A percentile compares a stretch with the other conserved stretches of the same genome.
These are phyloP conservation scores for Colletotrichum viniferum DNA, from an alignment of 2,329 filamentous ascomycete genomes.

Conservation along the genomic window DNA sequence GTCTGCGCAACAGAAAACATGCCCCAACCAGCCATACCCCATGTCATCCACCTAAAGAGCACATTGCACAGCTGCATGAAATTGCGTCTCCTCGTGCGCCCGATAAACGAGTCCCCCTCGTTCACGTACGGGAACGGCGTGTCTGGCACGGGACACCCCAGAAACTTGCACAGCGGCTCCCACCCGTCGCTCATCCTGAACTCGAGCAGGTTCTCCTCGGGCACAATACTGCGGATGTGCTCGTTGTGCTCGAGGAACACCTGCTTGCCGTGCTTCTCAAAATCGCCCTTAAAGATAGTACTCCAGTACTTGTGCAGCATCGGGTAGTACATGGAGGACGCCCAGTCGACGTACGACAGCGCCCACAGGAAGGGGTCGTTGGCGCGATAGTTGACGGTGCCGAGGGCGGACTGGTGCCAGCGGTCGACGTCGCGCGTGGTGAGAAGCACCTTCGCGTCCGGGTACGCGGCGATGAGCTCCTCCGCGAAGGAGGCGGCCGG, in stretches of 20 bases:
- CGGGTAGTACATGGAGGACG: constrained; percentile 69
- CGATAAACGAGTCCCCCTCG: constrained; percentile 22
- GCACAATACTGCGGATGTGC: not conserved
- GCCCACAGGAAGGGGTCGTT: constrained; percentile 17
- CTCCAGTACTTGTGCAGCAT: constrained; percentile 75
- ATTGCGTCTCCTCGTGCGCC: not conserved
- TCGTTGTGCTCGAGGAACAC: constrained; percentile 25
- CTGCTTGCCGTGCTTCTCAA: constrained; percentile 38
- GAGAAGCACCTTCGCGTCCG: constrained; percentile 36
- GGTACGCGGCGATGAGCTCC: constrained; percentile 34
- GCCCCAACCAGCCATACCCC: not conserved
- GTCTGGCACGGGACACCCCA: constrained; percentile 37
- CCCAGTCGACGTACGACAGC: constrained; percentile 57
- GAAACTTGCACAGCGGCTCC: constrained; percentile 46
- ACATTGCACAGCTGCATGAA: not conserved
- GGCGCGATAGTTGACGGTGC: constrained; percentile 32
- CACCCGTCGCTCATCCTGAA: constrained; percentile 38
- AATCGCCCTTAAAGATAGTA: constrained; percentile 71
- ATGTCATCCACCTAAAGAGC: not conserved
- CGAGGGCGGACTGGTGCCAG: constrained; percentile 27
- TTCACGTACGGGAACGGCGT: constrained; percentile 37
- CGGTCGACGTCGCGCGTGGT: constrained; percentile 32
- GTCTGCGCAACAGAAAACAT: not conserved
- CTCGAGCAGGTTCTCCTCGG: not conserved
- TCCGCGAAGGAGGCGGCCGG: constrained; percentile 17